Evolutionary conservation across 75 land plant species (phyloP).

Genomic region (Sequoiadendron giganteum): DNA sequence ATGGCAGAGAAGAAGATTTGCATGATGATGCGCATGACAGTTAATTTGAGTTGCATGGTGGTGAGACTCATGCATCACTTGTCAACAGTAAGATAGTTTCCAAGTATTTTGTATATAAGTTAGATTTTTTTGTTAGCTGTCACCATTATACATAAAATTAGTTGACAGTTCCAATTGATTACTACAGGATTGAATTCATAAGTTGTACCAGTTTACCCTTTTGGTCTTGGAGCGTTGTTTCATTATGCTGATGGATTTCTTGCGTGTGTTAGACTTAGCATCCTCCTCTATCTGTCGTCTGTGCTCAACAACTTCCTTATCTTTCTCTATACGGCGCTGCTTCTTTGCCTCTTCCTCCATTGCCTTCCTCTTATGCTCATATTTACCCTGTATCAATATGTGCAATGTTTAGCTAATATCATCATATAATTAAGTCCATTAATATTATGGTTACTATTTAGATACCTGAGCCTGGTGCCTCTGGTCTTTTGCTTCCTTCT

Average conservation of each 20-base stretch:
- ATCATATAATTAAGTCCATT: background rate
- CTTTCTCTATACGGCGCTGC: slow-evolving; percentile 42
- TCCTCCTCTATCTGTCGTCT: slow-evolving; percentile 23
- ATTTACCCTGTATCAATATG: slow-evolving; percentile 30
- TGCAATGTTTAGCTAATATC: background rate
- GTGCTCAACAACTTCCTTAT: slow-evolving; percentile 27
- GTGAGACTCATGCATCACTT: background rate
- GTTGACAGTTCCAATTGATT: background rate
- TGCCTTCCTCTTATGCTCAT: slow-evolving; percentile 32
- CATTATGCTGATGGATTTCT: background rate
- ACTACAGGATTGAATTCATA: background rate
- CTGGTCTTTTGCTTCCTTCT: slow-evolving; percentile 44
- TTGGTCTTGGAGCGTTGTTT: background rate
- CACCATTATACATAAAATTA: background rate
- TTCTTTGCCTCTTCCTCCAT: slow-evolving; percentile 41
- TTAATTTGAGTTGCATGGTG: too few relatives aligned
- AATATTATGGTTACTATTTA: background rate
- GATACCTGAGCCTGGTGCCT: slow-evolving; percentile 26
- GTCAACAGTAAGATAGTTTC: background rate
- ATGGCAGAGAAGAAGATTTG: too few relatives aligned
- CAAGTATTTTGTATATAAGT: background rate
- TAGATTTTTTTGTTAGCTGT: background rate
- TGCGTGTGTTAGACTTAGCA: slow-evolving; percentile 11
- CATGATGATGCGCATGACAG: too few relatives aligned
- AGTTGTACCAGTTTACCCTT: background rate